Conservation (phyloP, 495 filamentous ascomycete genomes). For the Tricharina praecox region DNA sequence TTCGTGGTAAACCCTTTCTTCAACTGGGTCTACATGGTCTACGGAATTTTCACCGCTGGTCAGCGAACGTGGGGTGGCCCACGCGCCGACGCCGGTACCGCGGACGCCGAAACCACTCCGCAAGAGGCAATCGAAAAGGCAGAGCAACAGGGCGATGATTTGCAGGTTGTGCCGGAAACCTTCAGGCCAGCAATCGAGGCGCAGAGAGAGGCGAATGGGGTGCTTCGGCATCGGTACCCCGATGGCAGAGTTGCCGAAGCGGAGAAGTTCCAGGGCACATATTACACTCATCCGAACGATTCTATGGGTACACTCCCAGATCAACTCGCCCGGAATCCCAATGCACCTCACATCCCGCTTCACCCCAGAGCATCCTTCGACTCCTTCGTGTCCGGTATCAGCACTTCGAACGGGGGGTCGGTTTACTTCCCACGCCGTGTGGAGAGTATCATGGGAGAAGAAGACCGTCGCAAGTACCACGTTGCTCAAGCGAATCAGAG, state of each 20-base stretch:
- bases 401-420: constrained; percentile 38
- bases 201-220: constrained; percentile 28
- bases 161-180: constrained; percentile 80
- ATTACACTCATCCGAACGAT: constrained; percentile 46
- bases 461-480: constrained; percentile 54
- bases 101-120: constrained; percentile 60
- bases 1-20: constrained; percentile 92
- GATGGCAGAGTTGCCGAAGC: constrained; percentile 51
- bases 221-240: constrained; percentile 40
- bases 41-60: constrained; percentile 74
- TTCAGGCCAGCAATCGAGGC: constrained; percentile 58
- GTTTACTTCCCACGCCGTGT: constrained; percentile 59
- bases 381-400: constrained; percentile 44
- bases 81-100: constrained; percentile 74
- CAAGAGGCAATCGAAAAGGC: constrained; percentile 73
- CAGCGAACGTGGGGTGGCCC: constrained; percentile 96
- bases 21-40: constrained; percentile 97
- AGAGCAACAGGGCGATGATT: constrained; percentile 63
- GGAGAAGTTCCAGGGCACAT: constrained; percentile 34
- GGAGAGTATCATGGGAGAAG: constrained; percentile 68
- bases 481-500: constrained; percentile 46
- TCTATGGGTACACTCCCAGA: constrained; percentile 37
- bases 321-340: constrained; percentile 32
- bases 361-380: constrained; percentile 55
- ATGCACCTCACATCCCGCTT: constrained; percentile 35